A percentile compares a stretch with the other conserved stretches of the same genome.
These are phyloP conservation scores for Sporothrix mexicana DNA, from an alignment of 2,329 filamentous ascomycete genomes.

Conservation along the genomic window DNA sequence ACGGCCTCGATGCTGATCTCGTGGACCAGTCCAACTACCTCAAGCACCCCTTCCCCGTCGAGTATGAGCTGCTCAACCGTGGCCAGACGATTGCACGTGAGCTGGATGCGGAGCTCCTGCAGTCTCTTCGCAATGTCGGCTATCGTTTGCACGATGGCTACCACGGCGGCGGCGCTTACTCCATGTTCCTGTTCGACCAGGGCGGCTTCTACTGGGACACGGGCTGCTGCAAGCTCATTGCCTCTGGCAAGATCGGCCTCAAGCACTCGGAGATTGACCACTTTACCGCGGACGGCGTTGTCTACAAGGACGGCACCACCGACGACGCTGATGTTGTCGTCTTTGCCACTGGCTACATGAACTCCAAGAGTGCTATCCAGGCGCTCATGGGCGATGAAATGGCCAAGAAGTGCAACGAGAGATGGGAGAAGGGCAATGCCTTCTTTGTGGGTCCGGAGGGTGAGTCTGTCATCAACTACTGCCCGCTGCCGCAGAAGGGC, in stretches of 20 bases:
- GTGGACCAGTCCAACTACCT: constrained; percentile 7
- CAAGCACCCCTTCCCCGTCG: constrained; percentile 2
- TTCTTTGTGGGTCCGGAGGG: not conserved
- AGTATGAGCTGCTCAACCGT: not conserved
- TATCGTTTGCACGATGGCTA: constrained; percentile 2
- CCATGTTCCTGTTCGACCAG: not conserved
- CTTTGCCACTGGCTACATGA: constrained; percentile 1
- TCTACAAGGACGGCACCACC: not conserved
- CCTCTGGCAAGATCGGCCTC: not conserved
- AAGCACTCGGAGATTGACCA: not conserved
- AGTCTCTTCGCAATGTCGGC: not conserved
- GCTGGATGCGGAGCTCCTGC: not conserved
- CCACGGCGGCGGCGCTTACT: not conserved
- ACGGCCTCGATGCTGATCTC: not conserved
- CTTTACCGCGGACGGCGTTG: not conserved
- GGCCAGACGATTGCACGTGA: not conserved
- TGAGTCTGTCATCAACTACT: not conserved
- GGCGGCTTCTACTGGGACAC: constrained; percentile 14
- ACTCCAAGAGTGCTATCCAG: not conserved
- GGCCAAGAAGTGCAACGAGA: constrained; percentile 5
- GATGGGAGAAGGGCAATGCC: not conserved
- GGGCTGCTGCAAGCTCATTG: not conserved
- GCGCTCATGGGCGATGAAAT: not conserved
- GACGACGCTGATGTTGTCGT: not conserved
- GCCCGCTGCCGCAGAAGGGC: not conserved